phyloP scores from a whole-genome alignment of 352 stramenopile genomes.

The Pythium myriotylum region DNA sequence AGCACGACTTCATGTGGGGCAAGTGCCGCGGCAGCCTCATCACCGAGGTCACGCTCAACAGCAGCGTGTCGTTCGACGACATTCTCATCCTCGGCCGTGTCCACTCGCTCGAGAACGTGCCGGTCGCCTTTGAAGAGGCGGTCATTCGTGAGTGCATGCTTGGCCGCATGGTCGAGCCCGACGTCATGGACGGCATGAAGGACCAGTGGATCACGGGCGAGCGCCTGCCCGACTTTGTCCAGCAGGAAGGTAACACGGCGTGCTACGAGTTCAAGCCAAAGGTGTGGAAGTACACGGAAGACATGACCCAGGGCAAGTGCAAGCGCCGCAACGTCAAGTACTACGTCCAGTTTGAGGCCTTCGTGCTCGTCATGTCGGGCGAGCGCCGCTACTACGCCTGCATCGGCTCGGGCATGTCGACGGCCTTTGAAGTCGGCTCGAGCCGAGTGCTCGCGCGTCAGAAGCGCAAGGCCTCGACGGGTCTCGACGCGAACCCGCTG shows the following conservation, averaged over 20 bases:
- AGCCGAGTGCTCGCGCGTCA: slow-evolving; percentile 81
- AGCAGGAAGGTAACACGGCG: slow-evolving; percentile 69
- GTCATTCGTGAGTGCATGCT: slow-evolving; percentile 86
- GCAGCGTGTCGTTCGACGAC: slow-evolving; percentile 80
- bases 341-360: slow-evolving; percentile 89
- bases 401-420: slow-evolving; percentile 87
- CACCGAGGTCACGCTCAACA: slow-evolving; percentile 84
- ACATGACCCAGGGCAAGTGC: slow-evolving; percentile 89
- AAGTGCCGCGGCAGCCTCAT: slow-evolving; percentile 86
- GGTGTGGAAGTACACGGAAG: slow-evolving; percentile 89
- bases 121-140: slow-evolving; percentile 81
- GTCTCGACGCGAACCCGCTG: slow-evolving; percentile 36
- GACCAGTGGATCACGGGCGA: slow-evolving; percentile 87
- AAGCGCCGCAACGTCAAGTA: slow-evolving; percentile 89
- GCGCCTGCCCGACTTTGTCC: slow-evolving; percentile 81
- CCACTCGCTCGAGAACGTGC: slow-evolving; percentile 85
- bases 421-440: slow-evolving; percentile 84
- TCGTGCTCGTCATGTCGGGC: slow-evolving; percentile 72
- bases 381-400: slow-evolving; percentile 83
- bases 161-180: slow-evolving; percentile 67
- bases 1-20: slow-evolving; percentile 91
- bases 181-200: slow-evolving; percentile 86
- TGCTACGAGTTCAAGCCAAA: slow-evolving; percentile 90
- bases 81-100: slow-evolving; percentile 79
- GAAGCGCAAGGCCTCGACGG: slow-evolving; percentile 80